Percentiles rank a stretch among this genome's conserved stretches.
Evolutionary conservation across 179 eudicot genomes (phyloP).

Genomic region (Silene vulgaris): DNA sequence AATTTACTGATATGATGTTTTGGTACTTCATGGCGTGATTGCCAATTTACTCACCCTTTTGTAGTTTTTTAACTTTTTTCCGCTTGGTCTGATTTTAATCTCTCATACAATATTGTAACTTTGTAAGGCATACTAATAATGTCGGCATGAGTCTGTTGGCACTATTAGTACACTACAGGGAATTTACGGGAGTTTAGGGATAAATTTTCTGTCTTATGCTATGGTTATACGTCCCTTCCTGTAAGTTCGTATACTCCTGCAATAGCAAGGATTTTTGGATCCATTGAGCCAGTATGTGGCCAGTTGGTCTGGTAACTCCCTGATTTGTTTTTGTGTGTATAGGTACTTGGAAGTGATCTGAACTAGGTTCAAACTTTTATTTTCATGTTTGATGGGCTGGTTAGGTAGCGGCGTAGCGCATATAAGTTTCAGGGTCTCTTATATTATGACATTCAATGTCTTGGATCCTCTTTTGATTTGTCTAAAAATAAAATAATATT

Average conservation of each 20-base stretch:
- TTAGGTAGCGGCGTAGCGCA: too few species aligned
- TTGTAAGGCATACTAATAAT: too few species aligned
- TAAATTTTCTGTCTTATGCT: neutral
- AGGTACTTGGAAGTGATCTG: constrained; percentile 3
- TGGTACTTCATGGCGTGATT: constrained; percentile 24
- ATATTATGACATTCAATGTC: neutral
- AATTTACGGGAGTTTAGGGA: neutral
- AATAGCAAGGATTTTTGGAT: too few species aligned
- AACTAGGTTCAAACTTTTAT: neutral
- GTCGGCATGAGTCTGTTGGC: too few species aligned
- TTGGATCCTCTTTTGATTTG: neutral
- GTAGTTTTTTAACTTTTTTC: constrained; percentile 70
- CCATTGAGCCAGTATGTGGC: neutral
- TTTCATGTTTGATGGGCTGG: neutral
- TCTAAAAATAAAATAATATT: neutral
- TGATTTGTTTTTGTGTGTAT: neutral
- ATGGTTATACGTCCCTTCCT: neutral
- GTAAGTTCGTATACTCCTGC: neutral
- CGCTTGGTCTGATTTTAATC: constrained; percentile 84
- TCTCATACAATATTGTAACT: constrained; percentile 46
- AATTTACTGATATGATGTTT: constrained; percentile 55
- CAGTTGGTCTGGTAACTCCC: neutral
- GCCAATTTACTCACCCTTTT: constrained; percentile 26
- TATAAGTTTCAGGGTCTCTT: too few species aligned
- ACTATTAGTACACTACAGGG: neutral